Evolutionary conservation across 2,329 filamentous ascomycete genomes (phyloP), one percentile per base, ranked within the genome.

Genomic region (Epichloe coenophiala): DNA sequence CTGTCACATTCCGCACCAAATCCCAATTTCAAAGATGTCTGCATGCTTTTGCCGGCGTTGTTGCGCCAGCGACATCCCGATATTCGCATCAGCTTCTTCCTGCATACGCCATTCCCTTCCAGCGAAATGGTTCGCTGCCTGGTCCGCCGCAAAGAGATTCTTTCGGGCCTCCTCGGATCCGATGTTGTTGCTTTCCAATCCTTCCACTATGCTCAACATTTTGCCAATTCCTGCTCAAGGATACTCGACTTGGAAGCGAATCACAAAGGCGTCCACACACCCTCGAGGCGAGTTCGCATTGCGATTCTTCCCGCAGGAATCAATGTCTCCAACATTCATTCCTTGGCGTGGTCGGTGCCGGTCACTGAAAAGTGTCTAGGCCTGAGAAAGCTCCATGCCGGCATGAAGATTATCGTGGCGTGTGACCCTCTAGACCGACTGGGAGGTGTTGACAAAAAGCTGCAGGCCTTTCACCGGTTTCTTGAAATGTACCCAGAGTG

Each of bases 131-230:
- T 96, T 65, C 81, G 89, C 43, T 95, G 89, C 65, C 73, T 96
- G 51, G 85, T 86, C 33, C 81, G 87, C 56, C 81, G 91, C 57
- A 95, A 95, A 67, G 88, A 95, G 63, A 76, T 97, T 5, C 73
- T 97, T 9, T 87, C 91, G 56, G 91, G 91, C 40, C 80, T 95
- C 41, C 74, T 97, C 42, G 89, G 90, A 15, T 80, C 90, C 49
- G 95, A 95, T 66, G 82, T 96, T 72, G 80, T 97, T 56, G 89
- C 88, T 1, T 95, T 97, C 70, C 91, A 96, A 67, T 91, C 89
- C 5, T 91, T 88, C 70, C 93, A 88, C 64, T 96, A 95, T 66
- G 90, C 89, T 9, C 82, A 89, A 19, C 91, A 96, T 65, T 96
- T 97, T 65, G 81, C 88, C 31, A 95, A 88, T 55, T 95, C 88